These are phyloP conservation scores for Diplotaxis tenuifolia DNA, from an alignment of 345 rosid species.

Conservation along the genomic window DNA sequence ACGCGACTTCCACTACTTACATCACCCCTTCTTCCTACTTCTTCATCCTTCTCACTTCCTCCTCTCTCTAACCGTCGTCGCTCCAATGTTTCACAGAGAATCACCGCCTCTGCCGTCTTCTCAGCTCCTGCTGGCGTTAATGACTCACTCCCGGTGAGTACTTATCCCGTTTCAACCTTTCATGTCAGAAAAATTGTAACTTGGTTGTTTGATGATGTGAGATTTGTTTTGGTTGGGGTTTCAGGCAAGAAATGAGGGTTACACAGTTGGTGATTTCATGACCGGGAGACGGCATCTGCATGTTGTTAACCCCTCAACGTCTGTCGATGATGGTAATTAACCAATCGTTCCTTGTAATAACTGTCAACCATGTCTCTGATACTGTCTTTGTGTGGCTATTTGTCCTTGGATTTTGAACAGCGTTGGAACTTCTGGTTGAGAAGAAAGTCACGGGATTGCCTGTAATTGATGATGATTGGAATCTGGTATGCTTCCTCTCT, in stretches of 20 bases:
- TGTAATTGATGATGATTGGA: constrained; percentile 86
- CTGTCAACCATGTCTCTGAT: background rate
- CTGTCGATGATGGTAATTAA: constrained; percentile 81
- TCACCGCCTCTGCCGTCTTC: constrained; percentile 22
- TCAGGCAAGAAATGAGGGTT: constrained; percentile 60
- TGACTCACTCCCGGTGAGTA: constrained; percentile 56
- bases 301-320: constrained; percentile 71
- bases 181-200: constrained; percentile 10
- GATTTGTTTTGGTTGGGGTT: constrained; percentile 10
- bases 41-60: constrained; percentile 18
- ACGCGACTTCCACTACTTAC: constrained; percentile 33
- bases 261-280: constrained; percentile 89
- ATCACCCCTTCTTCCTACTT: constrained; percentile 14
- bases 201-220: background rate
- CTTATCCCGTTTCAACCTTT: background rate
- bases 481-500: constrained; percentile 48
- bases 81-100: constrained; percentile 20
- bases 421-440: constrained; percentile 77
- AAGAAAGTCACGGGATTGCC: constrained; percentile 89
- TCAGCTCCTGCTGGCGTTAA: constrained; percentile 39
- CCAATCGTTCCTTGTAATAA: background rate
- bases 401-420: constrained; percentile 43
- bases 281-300: constrained; percentile 61
- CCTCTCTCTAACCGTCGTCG: constrained; percentile 34
- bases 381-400: background rate